These are phyloP conservation scores for Orychophragmus violaceus DNA, from an alignment of 345 rosid genomes.

Conservation along the genomic window DNA sequence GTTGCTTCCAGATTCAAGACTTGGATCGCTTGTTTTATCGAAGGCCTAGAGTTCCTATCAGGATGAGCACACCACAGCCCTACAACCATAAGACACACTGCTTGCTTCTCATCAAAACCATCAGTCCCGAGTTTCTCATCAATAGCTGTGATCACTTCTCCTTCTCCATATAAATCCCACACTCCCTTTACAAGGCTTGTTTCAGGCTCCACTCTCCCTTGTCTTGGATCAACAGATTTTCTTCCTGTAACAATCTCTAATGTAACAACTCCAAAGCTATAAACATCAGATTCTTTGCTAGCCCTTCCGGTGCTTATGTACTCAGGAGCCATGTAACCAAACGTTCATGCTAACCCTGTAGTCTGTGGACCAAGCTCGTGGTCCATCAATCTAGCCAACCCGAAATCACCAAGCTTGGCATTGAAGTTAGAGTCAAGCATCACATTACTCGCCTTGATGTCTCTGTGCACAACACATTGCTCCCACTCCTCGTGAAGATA, in stretches of 20 bases:
- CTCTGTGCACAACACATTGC: slow-evolving; percentile 57
- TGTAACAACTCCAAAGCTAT: slow-evolving; percentile 42
- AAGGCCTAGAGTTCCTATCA: slow-evolving; percentile 37
- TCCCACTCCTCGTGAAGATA: slow-evolving; percentile 67
- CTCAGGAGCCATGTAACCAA: slow-evolving; percentile 53
- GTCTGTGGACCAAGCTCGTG: slow-evolving; percentile 41
- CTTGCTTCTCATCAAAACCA: slow-evolving; percentile 37
- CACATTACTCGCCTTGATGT: slow-evolving; percentile 57
- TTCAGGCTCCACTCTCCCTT: slow-evolving; percentile 7
- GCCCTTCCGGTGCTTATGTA: slow-evolving; percentile 44
- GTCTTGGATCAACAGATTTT: slow-evolving; percentile 30
- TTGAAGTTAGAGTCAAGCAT: slow-evolving; percentile 53
- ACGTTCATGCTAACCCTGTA: slow-evolving; percentile 45
- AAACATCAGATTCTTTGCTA: slow-evolving; percentile 45
- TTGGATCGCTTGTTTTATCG: slow-evolving; percentile 47
- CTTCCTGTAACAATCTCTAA: slow-evolving; percentile 40
- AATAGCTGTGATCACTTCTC: slow-evolving; percentile 16
- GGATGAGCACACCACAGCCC: slow-evolving; percentile 68
- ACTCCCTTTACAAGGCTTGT: slow-evolving; percentile 43
- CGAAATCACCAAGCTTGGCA: slow-evolving; percentile 62
- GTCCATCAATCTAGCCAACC: slow-evolving; percentile 50
- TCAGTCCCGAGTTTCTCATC: slow-evolving; percentile 30
- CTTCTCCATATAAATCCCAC: slow-evolving; percentile 41
- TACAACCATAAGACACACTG: slow-evolving; percentile 36
- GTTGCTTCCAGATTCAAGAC: slow-evolving; percentile 42